Conservation (phyloP, 495 filamentous ascomycete genomes). For the Astrothelium macrocarpum region DNA sequence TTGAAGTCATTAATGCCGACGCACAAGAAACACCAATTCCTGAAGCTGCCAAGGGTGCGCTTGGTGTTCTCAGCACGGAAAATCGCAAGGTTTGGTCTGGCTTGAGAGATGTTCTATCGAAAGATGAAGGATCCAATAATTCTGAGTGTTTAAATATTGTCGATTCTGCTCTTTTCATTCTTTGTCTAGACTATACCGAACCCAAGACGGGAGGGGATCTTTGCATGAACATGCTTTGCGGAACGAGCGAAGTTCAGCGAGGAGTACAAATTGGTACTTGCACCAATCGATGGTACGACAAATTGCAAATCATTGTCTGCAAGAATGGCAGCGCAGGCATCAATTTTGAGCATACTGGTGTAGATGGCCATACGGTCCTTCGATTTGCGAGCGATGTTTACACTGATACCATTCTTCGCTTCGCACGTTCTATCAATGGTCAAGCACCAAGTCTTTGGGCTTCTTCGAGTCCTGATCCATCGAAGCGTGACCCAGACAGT, state of each 20-base stretch:
- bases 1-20: constrained; percentile 87
- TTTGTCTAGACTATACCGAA: constrained; percentile 88
- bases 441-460: constrained; percentile 88
- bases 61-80: constrained; percentile 91
- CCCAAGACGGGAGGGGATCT: constrained; percentile 68
- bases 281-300: constrained; percentile 98
- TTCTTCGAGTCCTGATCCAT: constrained; percentile 80
- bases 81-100: constrained; percentile 95
- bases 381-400: constrained; percentile 94
- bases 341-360: constrained; percentile 98
- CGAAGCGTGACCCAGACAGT: constrained; percentile 83
- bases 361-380: constrained; percentile 93
- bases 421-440: constrained; percentile 92
- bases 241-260: constrained; percentile 79
- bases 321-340: constrained; percentile 97
- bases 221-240: constrained; percentile 97
- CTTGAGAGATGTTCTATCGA: constrained; percentile 76
- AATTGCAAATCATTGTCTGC: constrained; percentile 97
- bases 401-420: constrained; percentile 95
- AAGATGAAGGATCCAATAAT: constrained; percentile 83
- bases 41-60: constrained; percentile 84
- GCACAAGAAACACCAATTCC: constrained; percentile 81
- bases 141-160: constrained; percentile 90
- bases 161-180: constrained; percentile 83
- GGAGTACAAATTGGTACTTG: constrained; percentile 96